phyloP scores from a whole-genome alignment of 169 alveolate genomes.

The Plasmodium blacklocki region DNA sequence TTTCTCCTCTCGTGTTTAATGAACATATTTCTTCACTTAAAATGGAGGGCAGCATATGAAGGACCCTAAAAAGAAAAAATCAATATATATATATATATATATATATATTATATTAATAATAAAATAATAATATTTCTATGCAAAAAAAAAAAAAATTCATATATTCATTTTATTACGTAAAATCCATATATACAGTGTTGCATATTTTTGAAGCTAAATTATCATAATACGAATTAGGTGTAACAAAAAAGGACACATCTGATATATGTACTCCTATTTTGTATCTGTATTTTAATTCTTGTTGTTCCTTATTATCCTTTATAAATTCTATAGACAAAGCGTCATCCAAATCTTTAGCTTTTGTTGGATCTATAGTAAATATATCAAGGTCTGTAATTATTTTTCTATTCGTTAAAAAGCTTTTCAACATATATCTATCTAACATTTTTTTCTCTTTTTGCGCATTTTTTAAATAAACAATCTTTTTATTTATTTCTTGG shows the following conservation, averaged over 20 bases:
- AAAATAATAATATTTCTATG: neutral
- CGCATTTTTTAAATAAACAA: slow-evolving; percentile 16
- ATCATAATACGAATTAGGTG: slow-evolving; percentile 94
- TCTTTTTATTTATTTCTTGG: slow-evolving; percentile 13
- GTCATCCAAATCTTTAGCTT: slow-evolving; percentile 98
- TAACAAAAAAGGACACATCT: slow-evolving; percentile 97
- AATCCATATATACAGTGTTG: slow-evolving; percentile 92
- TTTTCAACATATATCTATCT: slow-evolving; percentile 58
- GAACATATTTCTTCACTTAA: slow-evolving; percentile 91
- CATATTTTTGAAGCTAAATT: slow-evolving; percentile 96
- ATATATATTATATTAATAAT: neutral
- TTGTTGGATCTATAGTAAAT: slow-evolving; percentile 96
- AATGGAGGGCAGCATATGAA: slow-evolving; percentile 91
- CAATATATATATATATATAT: neutral
- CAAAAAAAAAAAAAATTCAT: slow-evolving; percentile 1
- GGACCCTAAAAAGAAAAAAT: slow-evolving; percentile 29
- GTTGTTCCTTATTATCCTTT: slow-evolving; percentile 81
- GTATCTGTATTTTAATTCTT: slow-evolving; percentile 80
- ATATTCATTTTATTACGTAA: slow-evolving; percentile 81
- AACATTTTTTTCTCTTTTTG: slow-evolving; percentile 19
- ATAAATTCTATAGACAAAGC: slow-evolving; percentile 94
- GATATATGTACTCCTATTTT: slow-evolving; percentile 98
- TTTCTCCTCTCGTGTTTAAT: slow-evolving; percentile 88
- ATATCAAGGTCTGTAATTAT: slow-evolving; percentile 75
- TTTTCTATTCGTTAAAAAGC: slow-evolving; percentile 38